Conservation (phyloP, 2,329 filamentous ascomycete species). For the Fusarium sp. region DNA sequence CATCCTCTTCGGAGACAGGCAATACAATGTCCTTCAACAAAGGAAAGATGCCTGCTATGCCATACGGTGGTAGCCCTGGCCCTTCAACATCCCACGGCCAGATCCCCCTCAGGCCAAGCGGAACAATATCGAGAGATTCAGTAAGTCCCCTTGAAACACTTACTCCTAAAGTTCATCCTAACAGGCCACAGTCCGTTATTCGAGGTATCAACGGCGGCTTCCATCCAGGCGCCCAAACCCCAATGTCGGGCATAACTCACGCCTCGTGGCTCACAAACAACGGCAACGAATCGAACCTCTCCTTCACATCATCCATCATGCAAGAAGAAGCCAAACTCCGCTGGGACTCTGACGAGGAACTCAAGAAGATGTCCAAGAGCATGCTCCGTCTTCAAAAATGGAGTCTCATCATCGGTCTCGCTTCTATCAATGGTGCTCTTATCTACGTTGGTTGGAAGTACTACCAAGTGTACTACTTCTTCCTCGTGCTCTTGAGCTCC, state of each 20-base stretch:
- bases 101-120: constrained; percentile 19
- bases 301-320: constrained; percentile 48
- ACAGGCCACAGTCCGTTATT: constrained; percentile 44
- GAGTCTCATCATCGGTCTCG: constrained; percentile 49
- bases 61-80: not conserved
- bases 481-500: constrained; percentile 57
- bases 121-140: constrained; percentile 42
- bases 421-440: constrained; percentile 47
- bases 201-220: constrained; percentile 46
- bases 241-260: constrained; percentile 44
- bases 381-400: constrained; percentile 53
- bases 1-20: constrained; percentile 25
- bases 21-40: constrained; percentile 2
- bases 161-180: not conserved
- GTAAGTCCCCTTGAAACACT: constrained; percentile 22
- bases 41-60: not conserved
- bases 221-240: constrained; percentile 45
- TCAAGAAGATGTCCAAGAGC: constrained; percentile 50
- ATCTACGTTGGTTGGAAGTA: constrained; percentile 51
- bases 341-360: constrained; percentile 53
- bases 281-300: constrained; percentile 46
- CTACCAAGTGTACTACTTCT: constrained; percentile 54
- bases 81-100: constrained; percentile 24
- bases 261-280: constrained; percentile 47
- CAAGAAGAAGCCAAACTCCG: constrained; percentile 52